Conservation (phyloP, 305 asterid species). For the Stenogyne calaminthoides region DNA sequence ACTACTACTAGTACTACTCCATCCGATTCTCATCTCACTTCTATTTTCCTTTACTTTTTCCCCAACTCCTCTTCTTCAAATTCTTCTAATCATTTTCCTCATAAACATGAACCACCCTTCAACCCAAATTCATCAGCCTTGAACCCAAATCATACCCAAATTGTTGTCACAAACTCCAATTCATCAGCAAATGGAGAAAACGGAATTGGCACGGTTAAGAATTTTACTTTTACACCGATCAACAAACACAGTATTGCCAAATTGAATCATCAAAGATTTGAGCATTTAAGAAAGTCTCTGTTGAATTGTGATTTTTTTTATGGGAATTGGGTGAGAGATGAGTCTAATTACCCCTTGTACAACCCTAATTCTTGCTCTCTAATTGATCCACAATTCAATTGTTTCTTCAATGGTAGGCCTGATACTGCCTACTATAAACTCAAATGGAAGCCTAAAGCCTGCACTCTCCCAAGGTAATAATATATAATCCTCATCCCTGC, state of each 20-base stretch:
- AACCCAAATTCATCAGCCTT: conserved; percentile 15
- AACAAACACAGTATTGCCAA: conserved; percentile 32
- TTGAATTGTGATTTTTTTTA: conserved; percentile 67
- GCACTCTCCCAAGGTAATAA: conserved; percentile 77
- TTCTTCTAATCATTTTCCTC: background rate
- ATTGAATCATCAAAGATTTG: conserved; percentile 21
- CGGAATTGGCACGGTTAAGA: conserved; percentile 41
- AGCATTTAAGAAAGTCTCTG: conserved; percentile 48
- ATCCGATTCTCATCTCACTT: conserved; percentile 50
- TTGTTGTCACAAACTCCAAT: background rate
- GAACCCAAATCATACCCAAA: conserved; percentile 44
- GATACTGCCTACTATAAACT: conserved; percentile 57
- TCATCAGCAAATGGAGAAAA: conserved; percentile 24
- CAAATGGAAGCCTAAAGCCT: conserved; percentile 85
- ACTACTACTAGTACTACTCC: conserved; percentile 4
- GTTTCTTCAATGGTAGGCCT: conserved; percentile 77
- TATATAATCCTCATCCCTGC: too few species aligned
- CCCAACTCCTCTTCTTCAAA: conserved; percentile 39
- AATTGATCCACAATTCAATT: conserved; percentile 83
- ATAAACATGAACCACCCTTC: too few species aligned
- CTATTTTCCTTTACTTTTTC: conserved; percentile 48
- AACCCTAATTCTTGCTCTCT: conserved; percentile 83
- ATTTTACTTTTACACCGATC: conserved; percentile 36
- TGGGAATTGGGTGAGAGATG: conserved; percentile 87
- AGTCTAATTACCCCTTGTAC: conserved; percentile 79